Conservation (phyloP, 345 rosid genomes). For the Excoecaria agallocha region DNA sequence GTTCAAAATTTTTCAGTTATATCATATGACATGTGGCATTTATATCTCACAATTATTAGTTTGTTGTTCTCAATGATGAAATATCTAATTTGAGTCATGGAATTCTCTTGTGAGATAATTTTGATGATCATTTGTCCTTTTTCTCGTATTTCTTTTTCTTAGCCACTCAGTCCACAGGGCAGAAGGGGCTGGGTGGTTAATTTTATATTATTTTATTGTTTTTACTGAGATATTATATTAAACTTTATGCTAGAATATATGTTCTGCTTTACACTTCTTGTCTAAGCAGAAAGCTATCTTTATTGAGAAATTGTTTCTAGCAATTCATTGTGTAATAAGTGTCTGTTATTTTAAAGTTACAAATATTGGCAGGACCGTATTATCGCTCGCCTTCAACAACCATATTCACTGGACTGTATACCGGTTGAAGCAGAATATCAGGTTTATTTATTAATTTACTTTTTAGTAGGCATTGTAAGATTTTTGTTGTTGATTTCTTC, state of each 20-base stretch:
- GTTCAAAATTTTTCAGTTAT: background rate
- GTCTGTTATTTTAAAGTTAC: background rate
- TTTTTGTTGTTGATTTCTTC: background rate
- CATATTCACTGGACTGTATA: conserved; percentile 95
- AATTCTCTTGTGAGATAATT: no score
- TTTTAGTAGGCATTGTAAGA: background rate
- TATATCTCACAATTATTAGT: no score
- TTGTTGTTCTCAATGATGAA: no score
- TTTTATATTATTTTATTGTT: background rate
- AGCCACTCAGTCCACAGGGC: no score
- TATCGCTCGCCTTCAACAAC: conserved; percentile 97
- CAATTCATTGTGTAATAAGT: background rate
- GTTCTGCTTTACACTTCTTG: background rate
- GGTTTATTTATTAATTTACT: conserved; percentile 39
- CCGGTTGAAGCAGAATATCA: conserved; percentile 99
- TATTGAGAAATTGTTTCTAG: background rate
- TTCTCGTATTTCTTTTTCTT: no score
- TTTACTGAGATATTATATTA: background rate
- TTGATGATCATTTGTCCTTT: no score
- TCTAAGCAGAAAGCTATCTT: background rate
- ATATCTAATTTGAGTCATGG: no score
- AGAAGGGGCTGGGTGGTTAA: background rate
- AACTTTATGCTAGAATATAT: background rate
- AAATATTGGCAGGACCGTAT: conserved; percentile 73
- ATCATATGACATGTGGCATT: no score